These are phyloP conservation scores for Lolium multiflorum DNA, from an alignment of 176 grass and related monocot species.

Conservation along the genomic window DNA sequence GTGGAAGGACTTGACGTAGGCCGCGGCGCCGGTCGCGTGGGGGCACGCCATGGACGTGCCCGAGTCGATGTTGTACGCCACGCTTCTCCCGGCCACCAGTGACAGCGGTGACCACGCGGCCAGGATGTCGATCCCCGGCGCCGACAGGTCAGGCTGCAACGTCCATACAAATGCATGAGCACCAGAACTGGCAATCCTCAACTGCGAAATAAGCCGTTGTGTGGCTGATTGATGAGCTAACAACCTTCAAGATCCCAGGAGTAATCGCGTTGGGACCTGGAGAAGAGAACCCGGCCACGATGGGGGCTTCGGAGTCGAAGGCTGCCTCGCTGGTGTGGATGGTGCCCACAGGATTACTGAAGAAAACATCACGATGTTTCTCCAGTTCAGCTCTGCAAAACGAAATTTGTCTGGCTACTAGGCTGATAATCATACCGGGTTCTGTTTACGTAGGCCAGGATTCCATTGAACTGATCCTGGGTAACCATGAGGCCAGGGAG, in stretches of 20 bases:
- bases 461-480: not conserved
- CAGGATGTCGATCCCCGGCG: slow-evolving; percentile 57
- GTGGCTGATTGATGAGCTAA: not conserved
- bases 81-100: not conserved
- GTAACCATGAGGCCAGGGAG: slow-evolving; percentile 15
- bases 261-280: slow-evolving; percentile 57
- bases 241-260: slow-evolving; percentile 59
- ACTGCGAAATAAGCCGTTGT: not conserved
- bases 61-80: slow-evolving; percentile 49
- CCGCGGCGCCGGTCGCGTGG: slow-evolving; percentile 17
- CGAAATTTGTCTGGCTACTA: not conserved
- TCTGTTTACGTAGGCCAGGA: slow-evolving; percentile 37
- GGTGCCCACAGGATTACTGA: slow-evolving; percentile 49
- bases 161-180: not conserved
- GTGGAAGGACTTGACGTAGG: slow-evolving; percentile 59
- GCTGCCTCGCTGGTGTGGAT: slow-evolving; percentile 31
- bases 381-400: not conserved
- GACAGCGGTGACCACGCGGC: slow-evolving; percentile 43
- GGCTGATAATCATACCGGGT: not conserved
- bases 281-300: slow-evolving; percentile 48
- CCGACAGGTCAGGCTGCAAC: slow-evolving; percentile 59
- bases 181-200: not conserved
- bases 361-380: not conserved
- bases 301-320: slow-evolving; percentile 29
- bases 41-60: slow-evolving; percentile 61